A percentile compares a stretch with the other conserved stretches of the same genome.
These are phyloP conservation scores for Solanum lignicaule DNA, from an alignment of 257 asterid genomes.

Conservation along the genomic window DNA sequence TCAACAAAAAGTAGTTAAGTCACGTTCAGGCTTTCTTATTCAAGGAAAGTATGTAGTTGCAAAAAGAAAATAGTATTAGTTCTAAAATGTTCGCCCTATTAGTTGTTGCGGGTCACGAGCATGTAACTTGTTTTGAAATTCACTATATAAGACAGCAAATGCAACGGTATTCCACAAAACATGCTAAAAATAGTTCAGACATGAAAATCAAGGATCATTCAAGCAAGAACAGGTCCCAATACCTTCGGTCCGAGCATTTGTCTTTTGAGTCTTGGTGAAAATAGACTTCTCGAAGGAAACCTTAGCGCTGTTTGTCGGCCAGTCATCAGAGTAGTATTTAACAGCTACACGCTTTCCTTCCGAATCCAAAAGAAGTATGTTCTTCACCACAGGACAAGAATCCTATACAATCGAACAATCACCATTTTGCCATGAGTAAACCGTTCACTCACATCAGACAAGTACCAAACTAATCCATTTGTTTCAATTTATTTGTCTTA, in stretches of 20 bases:
- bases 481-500: background rate
- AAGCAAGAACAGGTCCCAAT: background rate
- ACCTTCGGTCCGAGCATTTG: slow-evolving; percentile 95
- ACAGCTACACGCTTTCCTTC: slow-evolving; percentile 98
- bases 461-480: background rate
- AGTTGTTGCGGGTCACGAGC: background rate
- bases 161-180: background rate
- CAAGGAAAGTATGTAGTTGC: background rate
- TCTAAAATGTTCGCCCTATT: background rate
- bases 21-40: background rate
- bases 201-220: background rate
- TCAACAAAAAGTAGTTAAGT: background rate
- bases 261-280: slow-evolving; percentile 82
- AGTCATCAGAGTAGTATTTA: slow-evolving; percentile 81
- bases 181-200: background rate
- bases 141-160: background rate
- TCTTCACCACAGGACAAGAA: slow-evolving; percentile 76
- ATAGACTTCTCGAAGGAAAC: slow-evolving; percentile 77
- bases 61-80: background rate
- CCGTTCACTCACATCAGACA: background rate
- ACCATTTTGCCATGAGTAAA: background rate
- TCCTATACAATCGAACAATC: slow-evolving; percentile 41
- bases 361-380: slow-evolving; percentile 83
- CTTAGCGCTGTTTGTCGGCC: slow-evolving; percentile 76
- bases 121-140: background rate